Conservation (phyloP, 768 basidiomycete genomes). For the Tricholoma matsutake region DNA sequence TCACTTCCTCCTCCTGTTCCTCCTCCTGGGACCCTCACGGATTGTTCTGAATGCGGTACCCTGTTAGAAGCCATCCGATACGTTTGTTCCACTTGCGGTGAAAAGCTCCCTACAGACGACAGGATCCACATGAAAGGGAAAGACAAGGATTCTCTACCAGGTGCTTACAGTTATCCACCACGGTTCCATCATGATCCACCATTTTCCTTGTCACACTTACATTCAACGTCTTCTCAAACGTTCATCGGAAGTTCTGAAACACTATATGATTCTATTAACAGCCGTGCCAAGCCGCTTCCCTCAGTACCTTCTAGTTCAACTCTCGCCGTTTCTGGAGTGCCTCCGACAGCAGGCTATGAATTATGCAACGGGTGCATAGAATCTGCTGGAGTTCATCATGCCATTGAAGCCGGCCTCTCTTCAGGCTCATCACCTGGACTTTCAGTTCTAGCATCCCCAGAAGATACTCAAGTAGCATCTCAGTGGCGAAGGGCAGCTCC, state of each 20-base stretch:
- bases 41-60: constrained; percentile 79
- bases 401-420: constrained; percentile 55
- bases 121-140: constrained; percentile 44
- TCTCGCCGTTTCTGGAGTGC: constrained; percentile 20
- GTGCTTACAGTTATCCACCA: constrained; percentile 30
- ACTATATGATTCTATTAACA: constrained; percentile 17
- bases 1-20: constrained; percentile 46
- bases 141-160: constrained; percentile 34
- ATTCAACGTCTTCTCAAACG: constrained; percentile 34
- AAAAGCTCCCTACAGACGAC: constrained; percentile 50
- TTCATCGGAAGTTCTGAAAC: constrained; percentile 31
- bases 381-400: constrained; percentile 73
- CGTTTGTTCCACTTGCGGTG: constrained; percentile 85
- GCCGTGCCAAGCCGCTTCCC: constrained; percentile 43
- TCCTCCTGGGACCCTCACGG: constrained; percentile 62
- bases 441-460: constrained; percentile 47
- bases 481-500: constrained; percentile 68
- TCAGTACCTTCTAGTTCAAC: constrained; percentile 32
- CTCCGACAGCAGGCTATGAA: constrained; percentile 61
- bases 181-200: constrained; percentile 27
- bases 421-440: constrained; percentile 45
- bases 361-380: constrained; percentile 82
- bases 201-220: constrained; percentile 22
- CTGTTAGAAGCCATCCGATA: constrained; percentile 83
- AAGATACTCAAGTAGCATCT: constrained; percentile 51